Base-by-base conservation (phyloP, 257 asterid species). In the Haberlea rhodopensis region DNA sequence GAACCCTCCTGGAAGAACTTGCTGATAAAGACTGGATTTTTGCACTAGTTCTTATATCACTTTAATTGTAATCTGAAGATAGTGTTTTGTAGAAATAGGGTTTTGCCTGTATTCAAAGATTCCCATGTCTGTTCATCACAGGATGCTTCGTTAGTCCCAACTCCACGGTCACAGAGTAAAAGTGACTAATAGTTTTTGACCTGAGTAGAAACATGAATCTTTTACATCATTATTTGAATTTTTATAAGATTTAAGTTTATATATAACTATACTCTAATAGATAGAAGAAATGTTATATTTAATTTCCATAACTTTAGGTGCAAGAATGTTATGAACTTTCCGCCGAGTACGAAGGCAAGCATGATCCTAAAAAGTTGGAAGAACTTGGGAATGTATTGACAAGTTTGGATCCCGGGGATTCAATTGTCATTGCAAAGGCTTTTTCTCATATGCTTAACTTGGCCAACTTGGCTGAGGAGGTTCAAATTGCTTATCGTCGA, bases 381-480 rank as follows among this genome's bases (percentile, higher is more conserved):
- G 89, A 83, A 74, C 83, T 83, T 1, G 89, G 89, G 26, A 78
- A 72, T 46, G 75, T 76, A 40, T 23, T 80, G 58, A 83, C 84
- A 6, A 83, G 78, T 65, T 76, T 80, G 75, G 86, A 83, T 74
- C 81, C 89, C 1, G 86, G 84, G 24, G 89, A 83, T 63, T 83
- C 89, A 0, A 83, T 83, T 24, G 86, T 83, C 22, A 66, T 83
- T 43, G 81, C 89, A 1, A 83, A 83, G 66, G 84, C 89, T 8
- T 83, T 83, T 62, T 78, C 89, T 22, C 78, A 83, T 76, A 83
- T 83, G 89, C 89, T 83, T 69, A 83, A 66, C 86, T 80, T 83
- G 79, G 86, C 86, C 4, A 80, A 83, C 79, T 73, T 83, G 82
- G 89, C 89, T 25, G 89, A 83, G 82, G 82, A 78, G 74, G 89